Evolutionary conservation across 1,139 yeast genomes (phyloP).

Genomic region (Waltiozyma sp.): DNA sequence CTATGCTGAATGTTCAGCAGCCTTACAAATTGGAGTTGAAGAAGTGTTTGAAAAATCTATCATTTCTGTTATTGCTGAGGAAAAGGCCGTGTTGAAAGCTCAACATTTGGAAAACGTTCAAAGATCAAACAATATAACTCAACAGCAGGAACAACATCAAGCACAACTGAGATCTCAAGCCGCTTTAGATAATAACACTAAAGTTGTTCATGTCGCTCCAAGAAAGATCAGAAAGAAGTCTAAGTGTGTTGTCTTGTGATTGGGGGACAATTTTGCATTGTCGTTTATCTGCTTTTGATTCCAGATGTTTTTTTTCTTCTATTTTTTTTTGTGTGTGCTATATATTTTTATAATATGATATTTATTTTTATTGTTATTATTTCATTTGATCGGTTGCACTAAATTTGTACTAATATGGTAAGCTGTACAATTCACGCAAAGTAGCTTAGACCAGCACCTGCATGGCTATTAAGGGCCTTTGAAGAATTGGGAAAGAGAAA

Average conservation of each 20-base stretch:
- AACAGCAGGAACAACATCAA: slow-evolving; percentile 1
- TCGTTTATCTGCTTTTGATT: no score
- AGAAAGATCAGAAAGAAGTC: slow-evolving; percentile 22
- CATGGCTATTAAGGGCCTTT: no score
- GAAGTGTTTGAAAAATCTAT: slow-evolving; percentile 79
- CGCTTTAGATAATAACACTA: slow-evolving; percentile 1
- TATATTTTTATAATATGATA: no score
- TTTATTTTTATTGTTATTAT: no score
- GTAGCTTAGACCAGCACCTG: no score
- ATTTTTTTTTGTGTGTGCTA: no score
- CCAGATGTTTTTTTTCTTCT: no score
- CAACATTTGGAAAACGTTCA: slow-evolving; percentile 2
- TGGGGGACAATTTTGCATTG: no score
- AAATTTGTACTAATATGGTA: no score
- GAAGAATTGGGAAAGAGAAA: no score
- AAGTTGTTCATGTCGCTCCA: slow-evolving; percentile 1
- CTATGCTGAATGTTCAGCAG: slow-evolving; percentile 88
- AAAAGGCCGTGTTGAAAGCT: slow-evolving; percentile 10
- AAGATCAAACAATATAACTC: neutral
- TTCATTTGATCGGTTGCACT: no score
- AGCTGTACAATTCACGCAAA: no score
- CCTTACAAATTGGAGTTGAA: slow-evolving; percentile 77
- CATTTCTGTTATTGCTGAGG: slow-evolving; percentile 43
- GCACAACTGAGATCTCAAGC: slow-evolving; percentile 1
- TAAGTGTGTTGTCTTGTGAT: slow-evolving; percentile 23